Conservation (phyloP, 495 filamentous ascomycete species). For the Neurospora tetraspora region DNA sequence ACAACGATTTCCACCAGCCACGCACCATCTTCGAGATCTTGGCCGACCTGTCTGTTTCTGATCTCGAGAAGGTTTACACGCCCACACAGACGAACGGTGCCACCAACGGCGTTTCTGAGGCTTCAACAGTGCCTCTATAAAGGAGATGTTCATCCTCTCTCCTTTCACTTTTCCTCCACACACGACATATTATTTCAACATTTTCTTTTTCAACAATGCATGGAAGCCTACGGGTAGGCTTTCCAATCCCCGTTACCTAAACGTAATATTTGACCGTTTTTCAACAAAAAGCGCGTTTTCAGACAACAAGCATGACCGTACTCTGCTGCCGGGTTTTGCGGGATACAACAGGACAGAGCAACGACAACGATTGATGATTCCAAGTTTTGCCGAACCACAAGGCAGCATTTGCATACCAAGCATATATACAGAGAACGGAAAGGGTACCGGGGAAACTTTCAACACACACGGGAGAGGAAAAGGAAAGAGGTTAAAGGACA, state of each 20-base stretch:
- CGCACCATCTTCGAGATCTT: constrained; percentile 76
- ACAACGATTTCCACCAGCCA: constrained; percentile 87
- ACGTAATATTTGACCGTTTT: neutral
- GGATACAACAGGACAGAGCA: neutral
- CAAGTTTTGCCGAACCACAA: neutral
- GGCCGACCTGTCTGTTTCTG: constrained; percentile 59
- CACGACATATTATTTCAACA: neutral
- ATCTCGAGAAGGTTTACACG: constrained; percentile 41
- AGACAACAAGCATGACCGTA: neutral
- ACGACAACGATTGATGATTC: neutral
- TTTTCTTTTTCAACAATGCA: neutral
- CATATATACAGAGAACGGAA: neutral
- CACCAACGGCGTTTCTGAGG: constrained; percentile 10
- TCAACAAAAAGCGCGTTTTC: neutral
- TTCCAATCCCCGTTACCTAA: neutral
- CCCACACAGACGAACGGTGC: constrained; percentile 7
- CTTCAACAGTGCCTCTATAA: constrained; percentile 18
- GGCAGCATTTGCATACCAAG: neutral
- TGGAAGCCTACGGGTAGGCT: neutral
- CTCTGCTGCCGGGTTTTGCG: neutral
- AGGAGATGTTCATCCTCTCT: constrained; percentile 1
- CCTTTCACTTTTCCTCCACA: neutral
- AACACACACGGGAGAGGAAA: neutral
- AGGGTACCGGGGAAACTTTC: neutral
- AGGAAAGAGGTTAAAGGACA: neutral